phyloP scores from a whole-genome alignment of 495 filamentous ascomycete genomes.

The Amorphotheca resinae region DNA sequence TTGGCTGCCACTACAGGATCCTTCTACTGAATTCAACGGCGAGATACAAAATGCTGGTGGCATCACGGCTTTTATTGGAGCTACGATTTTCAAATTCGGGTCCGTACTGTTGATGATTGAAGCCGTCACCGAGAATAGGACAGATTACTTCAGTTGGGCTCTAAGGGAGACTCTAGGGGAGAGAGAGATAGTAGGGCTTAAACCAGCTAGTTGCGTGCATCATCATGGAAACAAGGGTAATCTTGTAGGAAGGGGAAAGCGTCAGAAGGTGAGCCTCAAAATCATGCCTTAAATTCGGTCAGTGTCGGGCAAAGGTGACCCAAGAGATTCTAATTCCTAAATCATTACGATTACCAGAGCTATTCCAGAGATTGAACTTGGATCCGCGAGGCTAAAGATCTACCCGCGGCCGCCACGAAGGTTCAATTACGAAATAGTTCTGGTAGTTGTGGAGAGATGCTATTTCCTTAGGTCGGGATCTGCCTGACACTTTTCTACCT shows the following conservation, averaged over 20 bases:
- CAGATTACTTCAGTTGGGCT: slow-evolving; percentile 64
- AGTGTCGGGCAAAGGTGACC: neutral
- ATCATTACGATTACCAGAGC: no score
- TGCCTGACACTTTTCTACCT: no score
- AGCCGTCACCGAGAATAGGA: slow-evolving; percentile 52
- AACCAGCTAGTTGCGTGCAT: slow-evolving; percentile 33
- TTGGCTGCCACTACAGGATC: slow-evolving; percentile 45
- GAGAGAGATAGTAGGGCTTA: slow-evolving; percentile 19
- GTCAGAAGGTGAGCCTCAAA: slow-evolving; percentile 7
- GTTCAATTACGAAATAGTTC: no score
- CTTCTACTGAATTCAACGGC: slow-evolving; percentile 38
- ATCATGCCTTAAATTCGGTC: no score
- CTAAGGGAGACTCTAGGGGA: slow-evolving; percentile 36
- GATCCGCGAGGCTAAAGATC: no score
- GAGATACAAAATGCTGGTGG: slow-evolving; percentile 44
- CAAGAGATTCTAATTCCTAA: neutral
- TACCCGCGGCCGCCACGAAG: no score
- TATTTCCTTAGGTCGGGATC: no score
- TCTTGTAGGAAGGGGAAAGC: slow-evolving; percentile 28
- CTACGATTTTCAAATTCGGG: slow-evolving; percentile 55
- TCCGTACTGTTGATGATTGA: slow-evolving; percentile 54
- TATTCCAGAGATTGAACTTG: no score
- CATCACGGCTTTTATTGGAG: slow-evolving; percentile 56
- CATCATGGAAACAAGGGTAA: slow-evolving; percentile 43
- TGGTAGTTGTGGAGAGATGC: no score